Conservation (phyloP, 345 rosid species). For the Cardamine chenopodiifolia region DNA sequence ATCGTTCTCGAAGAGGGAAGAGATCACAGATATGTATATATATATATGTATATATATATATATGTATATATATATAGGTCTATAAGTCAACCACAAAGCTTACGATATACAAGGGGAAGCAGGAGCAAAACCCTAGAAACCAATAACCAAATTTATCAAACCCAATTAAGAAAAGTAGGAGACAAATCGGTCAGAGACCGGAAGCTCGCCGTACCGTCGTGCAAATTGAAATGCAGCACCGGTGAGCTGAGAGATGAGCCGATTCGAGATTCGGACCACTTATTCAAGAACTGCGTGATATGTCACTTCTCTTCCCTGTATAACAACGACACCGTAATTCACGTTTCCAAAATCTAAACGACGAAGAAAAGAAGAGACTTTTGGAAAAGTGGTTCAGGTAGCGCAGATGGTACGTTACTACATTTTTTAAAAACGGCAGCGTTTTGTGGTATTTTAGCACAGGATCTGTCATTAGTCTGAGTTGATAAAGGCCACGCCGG, state of each 20-base stretch:
- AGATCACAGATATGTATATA: slow-evolving; percentile 14
- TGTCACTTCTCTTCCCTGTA: not conserved
- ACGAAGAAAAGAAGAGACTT: no score
- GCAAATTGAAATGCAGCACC: slow-evolving; percentile 31
- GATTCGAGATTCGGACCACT: slow-evolving; percentile 35
- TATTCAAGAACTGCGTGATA: slow-evolving; percentile 19
- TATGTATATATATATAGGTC: slow-evolving; percentile 24
- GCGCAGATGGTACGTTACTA: no score
- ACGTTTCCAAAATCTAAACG: not conserved
- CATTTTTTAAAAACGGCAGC: no score
- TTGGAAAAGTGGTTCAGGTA: no score
- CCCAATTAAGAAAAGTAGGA: slow-evolving; percentile 3
- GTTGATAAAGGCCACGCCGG: not conserved
- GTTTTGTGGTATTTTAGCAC: not conserved
- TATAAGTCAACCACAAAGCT: slow-evolving; percentile 35
- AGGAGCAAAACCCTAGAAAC: slow-evolving; percentile 3
- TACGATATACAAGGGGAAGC: not conserved
- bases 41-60: no score
- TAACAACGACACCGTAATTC: not conserved
- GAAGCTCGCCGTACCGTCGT: slow-evolving; percentile 17
- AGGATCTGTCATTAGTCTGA: not conserved
- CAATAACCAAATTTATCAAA: not conserved
- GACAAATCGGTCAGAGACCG: not conserved
- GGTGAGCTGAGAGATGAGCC: slow-evolving; percentile 30
- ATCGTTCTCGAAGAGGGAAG: not conserved